Evolutionary conservation across 108 stramenopile species (phyloP).

Genomic region (Stephanodiscus triporus): DNA sequence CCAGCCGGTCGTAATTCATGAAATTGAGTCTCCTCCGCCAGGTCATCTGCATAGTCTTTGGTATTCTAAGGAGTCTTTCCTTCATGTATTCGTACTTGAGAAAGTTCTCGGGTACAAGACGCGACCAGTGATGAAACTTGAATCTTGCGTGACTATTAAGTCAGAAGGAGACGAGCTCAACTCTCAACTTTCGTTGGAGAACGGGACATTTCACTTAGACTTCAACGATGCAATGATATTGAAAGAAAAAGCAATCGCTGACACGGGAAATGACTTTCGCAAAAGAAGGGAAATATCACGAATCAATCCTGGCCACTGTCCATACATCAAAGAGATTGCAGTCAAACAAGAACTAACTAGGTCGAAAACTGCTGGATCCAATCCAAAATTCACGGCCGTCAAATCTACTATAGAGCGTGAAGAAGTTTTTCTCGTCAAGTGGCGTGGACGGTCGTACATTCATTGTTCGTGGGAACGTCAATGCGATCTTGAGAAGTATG

Average conservation of each 20-base stretch:
- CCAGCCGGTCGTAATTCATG: conserved; percentile 34
- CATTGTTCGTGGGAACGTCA: conserved; percentile 86
- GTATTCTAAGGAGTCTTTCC: conserved; percentile 79
- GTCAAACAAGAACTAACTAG: conserved; percentile 33
- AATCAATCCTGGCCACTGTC: conserved; percentile 67
- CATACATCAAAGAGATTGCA: conserved; percentile 63
- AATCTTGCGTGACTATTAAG: conserved; percentile 37
- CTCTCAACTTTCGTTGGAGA: neutral
- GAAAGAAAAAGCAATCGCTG: conserved; percentile 55
- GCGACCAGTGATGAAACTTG: conserved; percentile 53
- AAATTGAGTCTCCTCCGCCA: conserved; percentile 72
- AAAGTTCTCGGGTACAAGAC: conserved; percentile 84
- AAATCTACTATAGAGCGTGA: conserved; percentile 50
- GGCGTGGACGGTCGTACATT: conserved; percentile 81
- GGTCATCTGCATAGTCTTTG: conserved; percentile 70
- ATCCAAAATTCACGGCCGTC: conserved; percentile 36
- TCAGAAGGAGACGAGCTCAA: neutral
- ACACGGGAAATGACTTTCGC: conserved; percentile 54
- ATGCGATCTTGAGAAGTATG: conserved; percentile 67
- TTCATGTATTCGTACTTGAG: conserved; percentile 81
- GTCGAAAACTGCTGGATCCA: conserved; percentile 20
- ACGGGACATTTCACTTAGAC: conserved; percentile 15
- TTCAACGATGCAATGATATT: conserved; percentile 56
- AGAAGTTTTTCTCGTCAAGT: conserved; percentile 84
- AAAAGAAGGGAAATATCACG: conserved; percentile 81